Evolutionary conservation across 2,329 filamentous ascomycete genomes (phyloP).

Genomic region (Venturia carpophila): DNA sequence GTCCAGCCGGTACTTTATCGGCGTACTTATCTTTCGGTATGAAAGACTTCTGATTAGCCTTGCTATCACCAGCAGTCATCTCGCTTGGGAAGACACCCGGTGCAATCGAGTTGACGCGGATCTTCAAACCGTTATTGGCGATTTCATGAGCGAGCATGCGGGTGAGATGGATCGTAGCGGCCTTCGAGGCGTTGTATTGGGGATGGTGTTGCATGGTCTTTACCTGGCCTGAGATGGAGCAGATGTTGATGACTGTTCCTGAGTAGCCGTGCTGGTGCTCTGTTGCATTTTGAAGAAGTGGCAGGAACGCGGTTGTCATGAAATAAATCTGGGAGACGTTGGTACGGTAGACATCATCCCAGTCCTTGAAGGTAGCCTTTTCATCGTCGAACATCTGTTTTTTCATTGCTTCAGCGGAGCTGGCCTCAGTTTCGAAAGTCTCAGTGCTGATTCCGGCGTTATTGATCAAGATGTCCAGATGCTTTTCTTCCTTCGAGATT

Average conservation of each 20-base stretch:
- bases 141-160: slow-evolving; percentile 49
- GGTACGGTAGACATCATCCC: slow-evolving; percentile 38
- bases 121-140: slow-evolving; percentile 43
- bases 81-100: slow-evolving; percentile 51
- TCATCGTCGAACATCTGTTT: slow-evolving; percentile 39
- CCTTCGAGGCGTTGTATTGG: slow-evolving; percentile 44
- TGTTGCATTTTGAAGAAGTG: slow-evolving; percentile 38
- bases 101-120: slow-evolving; percentile 51
- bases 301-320: slow-evolving; percentile 41
- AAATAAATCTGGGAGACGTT: slow-evolving; percentile 43
- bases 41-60: slow-evolving; percentile 47
- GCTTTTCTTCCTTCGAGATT: slow-evolving; percentile 38
- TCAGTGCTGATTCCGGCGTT: slow-evolving; percentile 40
- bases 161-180: slow-evolving; percentile 47
- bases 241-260: slow-evolving; percentile 40
- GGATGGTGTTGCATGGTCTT: slow-evolving; percentile 42
- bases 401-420: slow-evolving; percentile 36
- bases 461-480: slow-evolving; percentile 40
- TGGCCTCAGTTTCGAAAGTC: slow-evolving; percentile 33
- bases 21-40: slow-evolving; percentile 47
- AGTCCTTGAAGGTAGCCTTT: slow-evolving; percentile 36
- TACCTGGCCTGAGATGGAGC: slow-evolving; percentile 39
- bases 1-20: slow-evolving; percentile 40
- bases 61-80: slow-evolving; percentile 48
- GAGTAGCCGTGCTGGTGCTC: slow-evolving; percentile 37